phyloP scores from a whole-genome alignment of 352 stramenopile species.

The Globisporangium nagaii region DNA sequence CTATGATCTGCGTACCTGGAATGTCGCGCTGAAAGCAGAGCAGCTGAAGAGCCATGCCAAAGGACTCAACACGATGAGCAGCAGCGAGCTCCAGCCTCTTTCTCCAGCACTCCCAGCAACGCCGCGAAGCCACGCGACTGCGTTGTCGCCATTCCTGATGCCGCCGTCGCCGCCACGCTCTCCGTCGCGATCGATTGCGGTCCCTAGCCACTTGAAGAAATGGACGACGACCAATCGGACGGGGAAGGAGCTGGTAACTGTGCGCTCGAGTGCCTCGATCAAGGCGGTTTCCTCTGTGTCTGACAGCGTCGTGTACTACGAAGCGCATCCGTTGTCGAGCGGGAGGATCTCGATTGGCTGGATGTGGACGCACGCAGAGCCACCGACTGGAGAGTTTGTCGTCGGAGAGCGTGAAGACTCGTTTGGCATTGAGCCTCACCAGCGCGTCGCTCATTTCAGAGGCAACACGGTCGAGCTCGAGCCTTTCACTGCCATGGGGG shows the following conservation, averaged over 20 bases:
- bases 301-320: conserved; percentile 38
- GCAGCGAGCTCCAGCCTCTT: not conserved
- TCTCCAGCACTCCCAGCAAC: conserved; percentile 16
- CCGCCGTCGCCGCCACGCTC: conserved; percentile 30
- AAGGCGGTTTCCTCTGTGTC: not conserved
- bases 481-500: conserved; percentile 13
- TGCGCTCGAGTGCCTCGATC: conserved; percentile 29
- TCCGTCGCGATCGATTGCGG: conserved; percentile 20
- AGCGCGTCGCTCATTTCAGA: conserved; percentile 25
- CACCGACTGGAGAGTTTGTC: conserved; percentile 13
- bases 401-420: conserved; percentile 33
- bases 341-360: conserved; percentile 54
- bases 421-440: conserved; percentile 44
- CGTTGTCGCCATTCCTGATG: conserved; percentile 10
- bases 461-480: conserved; percentile 10
- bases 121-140: conserved; percentile 11
- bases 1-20: conserved; percentile 58
- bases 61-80: conserved; percentile 32
- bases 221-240: conserved; percentile 59
- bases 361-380: conserved; percentile 16
- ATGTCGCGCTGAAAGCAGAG: conserved; percentile 46
- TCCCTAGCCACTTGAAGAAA: conserved; percentile 34
- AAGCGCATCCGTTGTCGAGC: conserved; percentile 40
- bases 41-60: conserved; percentile 48
- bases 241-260: conserved; percentile 27